Evolutionary conservation across 345 rosid genomes (phyloP).

Genomic region (Kandelia obovata): DNA sequence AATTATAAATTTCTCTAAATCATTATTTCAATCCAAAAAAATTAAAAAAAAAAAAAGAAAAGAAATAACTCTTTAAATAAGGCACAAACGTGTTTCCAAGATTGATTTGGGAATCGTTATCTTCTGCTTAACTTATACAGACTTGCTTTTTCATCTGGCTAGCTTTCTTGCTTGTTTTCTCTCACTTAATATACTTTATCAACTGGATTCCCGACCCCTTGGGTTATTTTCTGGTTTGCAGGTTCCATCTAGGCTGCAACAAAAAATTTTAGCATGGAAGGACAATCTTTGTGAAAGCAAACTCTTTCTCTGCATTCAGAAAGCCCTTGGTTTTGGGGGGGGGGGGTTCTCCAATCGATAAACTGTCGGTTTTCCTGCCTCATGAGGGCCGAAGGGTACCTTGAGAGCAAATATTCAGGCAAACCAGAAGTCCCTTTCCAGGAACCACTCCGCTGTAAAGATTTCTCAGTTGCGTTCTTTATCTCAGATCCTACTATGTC

Average conservation of each 20-base stretch:
- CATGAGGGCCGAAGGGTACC: slow-evolving; percentile 22
- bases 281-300: slow-evolving; percentile 32
- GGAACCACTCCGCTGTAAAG: slow-evolving; percentile 19
- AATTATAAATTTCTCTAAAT: too few species aligned
- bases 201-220: background rate
- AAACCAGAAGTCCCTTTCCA: slow-evolving; percentile 24
- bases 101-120: too few species aligned
- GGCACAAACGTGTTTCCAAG: too few species aligned
- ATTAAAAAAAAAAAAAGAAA: too few species aligned
- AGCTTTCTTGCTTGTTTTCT: too few species aligned
- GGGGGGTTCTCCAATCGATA: slow-evolving; percentile 1
- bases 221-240: slow-evolving; percentile 51
- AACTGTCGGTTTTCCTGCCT: slow-evolving; percentile 37
- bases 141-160: too few species aligned
- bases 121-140: too few species aligned
- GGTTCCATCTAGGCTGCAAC: slow-evolving; percentile 21
- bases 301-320: slow-evolving; percentile 8
- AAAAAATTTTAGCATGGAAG: slow-evolving; percentile 52
- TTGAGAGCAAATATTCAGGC: slow-evolving; percentile 38
- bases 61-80: too few species aligned
- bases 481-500: slow-evolving; percentile 28
- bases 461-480: slow-evolving; percentile 41
- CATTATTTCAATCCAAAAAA: too few species aligned
- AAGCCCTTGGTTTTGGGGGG: background rate
- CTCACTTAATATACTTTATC: too few species aligned